phyloP scores from a whole-genome alignment of 371 early-diverging fungal species.

The Smittium culicis region DNA sequence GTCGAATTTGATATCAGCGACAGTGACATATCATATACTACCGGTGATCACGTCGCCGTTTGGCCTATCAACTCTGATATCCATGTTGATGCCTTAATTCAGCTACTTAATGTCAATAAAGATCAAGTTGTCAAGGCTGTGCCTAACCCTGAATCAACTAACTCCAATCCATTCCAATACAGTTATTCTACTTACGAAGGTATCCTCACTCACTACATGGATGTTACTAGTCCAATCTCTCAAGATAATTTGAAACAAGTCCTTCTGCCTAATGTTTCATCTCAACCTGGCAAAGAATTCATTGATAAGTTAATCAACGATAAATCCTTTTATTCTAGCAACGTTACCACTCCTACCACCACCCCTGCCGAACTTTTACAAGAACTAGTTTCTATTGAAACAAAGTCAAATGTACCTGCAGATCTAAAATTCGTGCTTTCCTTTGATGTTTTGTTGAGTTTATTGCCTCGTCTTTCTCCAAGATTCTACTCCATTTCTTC shows the following conservation, averaged over 20 bases:
- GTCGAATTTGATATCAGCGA: conserved; percentile 75
- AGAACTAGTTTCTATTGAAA: conserved; percentile 20
- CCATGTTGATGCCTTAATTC: conserved; percentile 50
- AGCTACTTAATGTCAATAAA: conserved; percentile 50
- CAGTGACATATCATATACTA: conserved; percentile 62
- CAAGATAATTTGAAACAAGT: conserved; percentile 25
- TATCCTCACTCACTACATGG: conserved; percentile 79
- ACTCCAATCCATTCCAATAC: conserved; percentile 40
- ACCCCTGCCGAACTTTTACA: conserved; percentile 54
- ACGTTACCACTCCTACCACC: conserved; percentile 44
- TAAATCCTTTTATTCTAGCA: conserved; percentile 48
- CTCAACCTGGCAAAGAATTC: conserved; percentile 35
- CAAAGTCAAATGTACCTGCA: conserved; percentile 20
- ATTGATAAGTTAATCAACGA: conserved; percentile 47
- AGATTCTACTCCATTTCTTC: conserved; percentile 93
- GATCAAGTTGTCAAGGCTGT: too few species aligned
- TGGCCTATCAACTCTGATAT: conserved; percentile 73
- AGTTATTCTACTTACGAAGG: conserved; percentile 56
- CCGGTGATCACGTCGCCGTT: conserved; percentile 94
- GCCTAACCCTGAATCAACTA: conserved; percentile 41
- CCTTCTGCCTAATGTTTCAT: conserved; percentile 38
- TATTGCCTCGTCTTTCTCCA: conserved; percentile 63
- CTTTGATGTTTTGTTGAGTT: conserved; percentile 59
- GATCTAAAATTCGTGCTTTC: conserved; percentile 39
- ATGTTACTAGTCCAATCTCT: conserved; percentile 43